Evolutionary conservation across 805 yeast genomes (phyloP).

Genomic region (Wickerhamiella lipophila): DNA sequence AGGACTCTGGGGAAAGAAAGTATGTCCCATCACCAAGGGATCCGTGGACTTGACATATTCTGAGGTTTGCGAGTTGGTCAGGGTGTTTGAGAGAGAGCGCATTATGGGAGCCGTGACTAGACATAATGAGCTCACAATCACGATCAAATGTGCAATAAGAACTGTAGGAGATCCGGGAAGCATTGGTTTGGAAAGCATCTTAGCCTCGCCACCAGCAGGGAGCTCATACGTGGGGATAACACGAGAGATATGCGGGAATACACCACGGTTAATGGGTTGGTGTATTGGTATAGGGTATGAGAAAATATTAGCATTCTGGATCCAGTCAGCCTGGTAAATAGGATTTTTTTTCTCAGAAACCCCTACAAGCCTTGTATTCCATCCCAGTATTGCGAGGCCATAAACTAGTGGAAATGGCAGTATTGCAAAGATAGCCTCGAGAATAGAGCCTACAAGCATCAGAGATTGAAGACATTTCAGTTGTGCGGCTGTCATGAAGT

Average conservation of each 20-base stretch:
- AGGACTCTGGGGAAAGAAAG: conserved; percentile 38
- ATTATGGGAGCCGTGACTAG: conserved; percentile 25
- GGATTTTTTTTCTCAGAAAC: conserved; percentile 4
- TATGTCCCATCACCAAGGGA: conserved; percentile 14
- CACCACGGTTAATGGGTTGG: conserved; percentile 27
- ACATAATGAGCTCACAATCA: conserved; percentile 20
- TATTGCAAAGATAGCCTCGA: conserved; percentile 40
- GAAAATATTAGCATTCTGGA: conserved; percentile 44
- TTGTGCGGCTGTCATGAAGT: conserved; percentile 36
- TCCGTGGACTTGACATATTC: not conserved
- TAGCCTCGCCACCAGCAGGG: conserved; percentile 31
- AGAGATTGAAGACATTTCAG: conserved; percentile 43
- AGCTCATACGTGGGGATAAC: conserved; percentile 47
- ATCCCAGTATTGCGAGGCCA: conserved; percentile 29
- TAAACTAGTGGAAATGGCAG: conserved; percentile 39
- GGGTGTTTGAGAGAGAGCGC: conserved; percentile 14
- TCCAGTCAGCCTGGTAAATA: conserved; percentile 60
- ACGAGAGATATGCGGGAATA: conserved; percentile 34
- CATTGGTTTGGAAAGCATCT: conserved; percentile 38
- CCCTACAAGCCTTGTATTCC: not conserved
- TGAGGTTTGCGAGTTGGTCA: conserved; percentile 10
- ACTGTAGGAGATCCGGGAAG: conserved; percentile 26
- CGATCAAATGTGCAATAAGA: conserved; percentile 33
- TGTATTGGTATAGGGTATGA: conserved; percentile 39
- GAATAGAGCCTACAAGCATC: conserved; percentile 38